Evolutionary conservation across 306 rosid species (phyloP).

Genomic region (Sechiopsis laciniata): DNA sequence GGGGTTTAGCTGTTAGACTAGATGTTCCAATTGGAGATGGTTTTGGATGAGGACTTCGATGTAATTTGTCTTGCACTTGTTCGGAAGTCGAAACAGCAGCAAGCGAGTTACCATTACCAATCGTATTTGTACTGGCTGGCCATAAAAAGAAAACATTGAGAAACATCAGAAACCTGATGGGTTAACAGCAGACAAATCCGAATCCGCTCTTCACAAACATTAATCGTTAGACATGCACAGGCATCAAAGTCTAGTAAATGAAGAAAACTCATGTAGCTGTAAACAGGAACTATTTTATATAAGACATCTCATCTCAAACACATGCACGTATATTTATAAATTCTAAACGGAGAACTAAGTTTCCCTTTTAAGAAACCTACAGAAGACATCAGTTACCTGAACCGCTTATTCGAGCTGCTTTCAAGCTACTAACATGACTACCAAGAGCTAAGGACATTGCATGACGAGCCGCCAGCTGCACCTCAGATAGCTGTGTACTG

Average conservation of each 20-base stretch:
- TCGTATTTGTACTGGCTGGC: conserved; percentile 27
- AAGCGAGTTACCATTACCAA: conserved; percentile 33
- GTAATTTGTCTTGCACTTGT: conserved; percentile 39
- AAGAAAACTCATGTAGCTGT: not conserved
- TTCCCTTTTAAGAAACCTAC: not conserved
- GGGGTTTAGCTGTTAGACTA: conserved; percentile 37
- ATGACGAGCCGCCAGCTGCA: conserved; percentile 70
- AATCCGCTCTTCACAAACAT: not conserved
- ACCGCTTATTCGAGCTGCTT: conserved; percentile 41
- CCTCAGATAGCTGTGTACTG: conserved; percentile 55
- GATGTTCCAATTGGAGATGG: conserved; percentile 30
- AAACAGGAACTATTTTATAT: conserved; percentile 1
- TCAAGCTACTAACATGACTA: conserved; percentile 52
- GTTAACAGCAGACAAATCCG: not conserved
- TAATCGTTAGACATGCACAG: not conserved
- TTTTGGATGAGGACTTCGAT: conserved; percentile 30
- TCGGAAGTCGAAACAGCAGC: conserved; percentile 26
- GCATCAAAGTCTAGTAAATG: not conserved
- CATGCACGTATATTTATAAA: not conserved
- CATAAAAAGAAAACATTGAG: not conserved
- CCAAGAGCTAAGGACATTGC: conserved; percentile 70
- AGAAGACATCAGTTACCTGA: conserved; percentile 43
- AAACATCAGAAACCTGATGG: conserved; percentile 16
- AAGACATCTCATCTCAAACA: not conserved
- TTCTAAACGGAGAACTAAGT: not conserved